Percentiles rank a stretch among this genome's conserved stretches.
phyloP scores from a whole-genome alignment of 352 stramenopile species.

The Globisporangium megalacanthum region DNA sequence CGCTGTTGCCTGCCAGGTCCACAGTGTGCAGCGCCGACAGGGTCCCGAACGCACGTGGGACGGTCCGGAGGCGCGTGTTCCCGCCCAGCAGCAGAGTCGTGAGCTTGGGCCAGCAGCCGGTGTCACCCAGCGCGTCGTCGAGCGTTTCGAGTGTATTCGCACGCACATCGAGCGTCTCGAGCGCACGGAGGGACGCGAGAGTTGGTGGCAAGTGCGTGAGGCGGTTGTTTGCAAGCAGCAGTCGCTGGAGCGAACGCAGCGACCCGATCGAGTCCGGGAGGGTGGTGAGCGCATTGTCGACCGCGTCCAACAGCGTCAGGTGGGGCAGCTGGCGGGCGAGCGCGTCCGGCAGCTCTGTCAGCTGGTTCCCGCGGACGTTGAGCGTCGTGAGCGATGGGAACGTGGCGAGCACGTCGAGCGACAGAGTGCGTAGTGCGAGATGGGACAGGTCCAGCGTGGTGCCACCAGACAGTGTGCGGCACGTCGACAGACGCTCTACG shows the following conservation, averaged over 20 bases:
- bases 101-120: conserved; percentile 23
- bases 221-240: conserved; percentile 39
- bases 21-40: conserved; percentile 31
- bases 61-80: conserved; percentile 24
- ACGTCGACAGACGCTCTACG: conserved; percentile 15
- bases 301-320: conserved; percentile 32
- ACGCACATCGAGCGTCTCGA: conserved; percentile 41
- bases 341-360: conserved; percentile 26
- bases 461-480: conserved; percentile 22
- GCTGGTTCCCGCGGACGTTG: conserved; percentile 38
- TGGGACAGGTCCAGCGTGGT: conserved; percentile 43
- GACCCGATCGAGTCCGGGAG: conserved; percentile 29
- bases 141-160: conserved; percentile 32
- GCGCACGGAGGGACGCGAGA: conserved; percentile 21
- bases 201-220: conserved; percentile 23
- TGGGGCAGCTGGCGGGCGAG: conserved; percentile 30
- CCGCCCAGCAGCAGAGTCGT: conserved; percentile 33
- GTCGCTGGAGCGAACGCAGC: conserved; percentile 33
- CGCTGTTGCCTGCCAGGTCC: conserved; percentile 38
- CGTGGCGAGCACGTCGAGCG: conserved; percentile 20
- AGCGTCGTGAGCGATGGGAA: conserved; percentile 43
- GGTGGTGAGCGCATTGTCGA: conserved; percentile 29
- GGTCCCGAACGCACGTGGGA: conserved; percentile 20
- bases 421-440: conserved; percentile 29
- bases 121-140: conserved; percentile 19